Conservation (phyloP, 1,284 basidiomycete species). For the Apiotrichum montevideense region DNA sequence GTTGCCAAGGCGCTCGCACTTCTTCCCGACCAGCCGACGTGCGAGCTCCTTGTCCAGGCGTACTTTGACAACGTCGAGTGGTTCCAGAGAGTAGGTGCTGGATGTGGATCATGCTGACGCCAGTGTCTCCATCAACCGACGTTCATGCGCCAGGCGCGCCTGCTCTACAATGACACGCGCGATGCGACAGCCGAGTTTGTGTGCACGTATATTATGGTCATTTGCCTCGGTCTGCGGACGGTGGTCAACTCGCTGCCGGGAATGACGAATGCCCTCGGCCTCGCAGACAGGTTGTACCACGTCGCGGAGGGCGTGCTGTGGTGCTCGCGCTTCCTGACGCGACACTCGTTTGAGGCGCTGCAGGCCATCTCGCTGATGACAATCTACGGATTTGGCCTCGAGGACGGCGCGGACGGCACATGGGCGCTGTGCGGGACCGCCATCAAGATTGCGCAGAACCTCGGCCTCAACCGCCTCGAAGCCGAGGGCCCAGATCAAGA, state of each 20-base stretch:
- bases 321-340: constrained; percentile 15
- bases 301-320: constrained; percentile 17
- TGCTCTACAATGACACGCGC: constrained; percentile 6
- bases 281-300: constrained; percentile 14
- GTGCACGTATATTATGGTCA: constrained; percentile 16
- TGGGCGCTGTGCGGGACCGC: constrained; percentile 19
- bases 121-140: constrained; percentile 18
- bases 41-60: constrained; percentile 12
- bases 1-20: constrained; percentile 10
- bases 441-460: constrained; percentile 25
- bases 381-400: constrained; percentile 14
- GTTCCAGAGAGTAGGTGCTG: constrained; percentile 13
- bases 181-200: constrained; percentile 13
- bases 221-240: constrained; percentile 12
- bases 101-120: not conserved
- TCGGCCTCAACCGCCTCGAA: constrained; percentile 23
- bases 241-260: constrained; percentile 6
- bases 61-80: constrained; percentile 21
- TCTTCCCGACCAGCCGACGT: constrained; percentile 12
- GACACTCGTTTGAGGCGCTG: constrained; percentile 18
- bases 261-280: constrained; percentile 5
- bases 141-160: constrained; percentile 13
- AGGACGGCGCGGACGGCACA: constrained; percentile 14
- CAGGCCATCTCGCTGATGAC: constrained; percentile 20
- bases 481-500: constrained; percentile 11